A percentile compares a stretch with the other conserved stretches of the same genome.
Conservation (phyloP, 805 yeast genomes). For the Limtongozyma cylindracea region DNA sequence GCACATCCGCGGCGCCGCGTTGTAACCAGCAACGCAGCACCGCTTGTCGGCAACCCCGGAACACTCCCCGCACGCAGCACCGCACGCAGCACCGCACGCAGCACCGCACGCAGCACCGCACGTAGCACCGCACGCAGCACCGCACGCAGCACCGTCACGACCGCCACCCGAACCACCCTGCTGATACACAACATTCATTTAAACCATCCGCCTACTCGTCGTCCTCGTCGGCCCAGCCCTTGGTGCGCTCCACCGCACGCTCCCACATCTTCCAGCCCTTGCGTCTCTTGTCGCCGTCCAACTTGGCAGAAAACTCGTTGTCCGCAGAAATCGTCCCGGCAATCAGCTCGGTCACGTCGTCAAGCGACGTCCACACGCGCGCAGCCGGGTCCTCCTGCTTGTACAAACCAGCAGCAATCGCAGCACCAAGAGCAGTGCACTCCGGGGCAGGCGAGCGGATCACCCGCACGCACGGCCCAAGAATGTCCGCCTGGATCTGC, state of each 20-base stretch:
- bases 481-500: conserved; percentile 82
- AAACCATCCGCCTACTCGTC: too few relatives aligned
- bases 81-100: too few relatives aligned
- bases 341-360: conserved; percentile 46
- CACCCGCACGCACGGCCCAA: conserved; percentile 71
- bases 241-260: conserved; percentile 56
- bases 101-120: too few relatives aligned
- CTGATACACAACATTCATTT: too few relatives aligned
- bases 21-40: too few relatives aligned
- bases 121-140: too few relatives aligned
- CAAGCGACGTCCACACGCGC: conserved; percentile 41
- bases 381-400: conserved; percentile 57
- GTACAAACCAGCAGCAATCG: conserved; percentile 77
- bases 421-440: conserved; percentile 91
- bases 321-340: conserved; percentile 8
- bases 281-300: conserved; percentile 32
- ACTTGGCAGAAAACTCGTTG: conserved; percentile 11
- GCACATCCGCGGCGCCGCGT: too few relatives aligned
- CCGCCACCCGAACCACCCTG: too few relatives aligned
- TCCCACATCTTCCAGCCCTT: conserved; percentile 60
- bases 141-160: too few relatives aligned
- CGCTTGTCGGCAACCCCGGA: too few relatives aligned
- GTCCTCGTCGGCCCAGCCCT: conserved; percentile 48
- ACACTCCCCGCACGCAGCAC: too few relatives aligned
- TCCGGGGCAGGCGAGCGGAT: conserved; percentile 64